Evolutionary conservation across 441 rosid species (phyloP), one percentile per base, ranked within the genome.

Genomic region (Eruca vesicaria): DNA sequence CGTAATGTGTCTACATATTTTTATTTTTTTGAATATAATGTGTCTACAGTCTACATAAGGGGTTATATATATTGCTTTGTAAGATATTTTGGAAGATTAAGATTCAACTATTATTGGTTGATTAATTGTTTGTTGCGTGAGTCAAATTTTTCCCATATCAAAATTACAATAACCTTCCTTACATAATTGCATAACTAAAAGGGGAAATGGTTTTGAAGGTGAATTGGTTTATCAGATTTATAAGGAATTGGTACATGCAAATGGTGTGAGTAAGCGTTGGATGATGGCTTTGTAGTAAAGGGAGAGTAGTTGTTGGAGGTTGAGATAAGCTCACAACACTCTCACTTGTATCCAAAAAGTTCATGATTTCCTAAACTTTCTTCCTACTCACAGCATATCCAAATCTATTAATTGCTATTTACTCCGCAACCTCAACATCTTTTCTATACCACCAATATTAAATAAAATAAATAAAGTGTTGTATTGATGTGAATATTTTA

Each of bases 301-400:
- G 68, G 78, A 53, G 18, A 69, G 59, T 21, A 69, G 28, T 69
- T 7, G 79, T 56, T 69, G 79, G 79, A 63, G 9, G 79, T 76
- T 76, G 79, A 63, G 79, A 69, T 69, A 45, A 53, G 57, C 9
- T 63, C 74, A 76, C 70, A 75, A 76, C 52, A 68, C 74, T 68
- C 74, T 75, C 55, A 62, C 70, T 75, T 75, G 43, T 63, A 53
- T 76, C 26, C 59, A 38, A 63, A 62, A 55, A 33, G 9, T 55
- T 69, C 63, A 19, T 48, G 1, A 21, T 58, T 67, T 60, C n/a
- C 1, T 33, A 21, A 60, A 74, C 73, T 62, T 69, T 75, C 29
- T 14, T 35, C 36, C 19, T 19, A 36, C 20, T 69, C 64, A 38
- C 65, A n/a, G 45, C 69, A 68, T 69, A 75, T 69, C 69, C 69